phyloP scores from a whole-genome alignment of 2,329 filamentous ascomycete species.

The Exophiala bonariae region DNA sequence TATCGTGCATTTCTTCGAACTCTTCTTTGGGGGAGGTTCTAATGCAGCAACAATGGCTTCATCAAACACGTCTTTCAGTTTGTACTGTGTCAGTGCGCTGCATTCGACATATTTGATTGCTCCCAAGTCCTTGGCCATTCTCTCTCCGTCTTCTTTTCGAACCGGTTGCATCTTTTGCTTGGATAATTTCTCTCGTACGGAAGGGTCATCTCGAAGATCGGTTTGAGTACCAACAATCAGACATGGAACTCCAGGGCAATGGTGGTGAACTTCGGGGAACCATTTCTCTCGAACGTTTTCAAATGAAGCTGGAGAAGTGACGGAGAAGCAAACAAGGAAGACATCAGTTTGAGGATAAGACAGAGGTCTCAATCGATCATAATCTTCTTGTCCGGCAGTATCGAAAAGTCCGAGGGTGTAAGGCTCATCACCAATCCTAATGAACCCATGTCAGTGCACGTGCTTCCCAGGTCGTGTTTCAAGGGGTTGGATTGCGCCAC shows the following conservation, averaged over 20 bases:
- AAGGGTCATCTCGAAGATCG: slow-evolving; percentile 86
- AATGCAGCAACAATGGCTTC: slow-evolving; percentile 97
- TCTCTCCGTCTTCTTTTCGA: slow-evolving; percentile 86
- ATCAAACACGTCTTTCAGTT: slow-evolving; percentile 98
- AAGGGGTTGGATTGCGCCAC: not conserved
- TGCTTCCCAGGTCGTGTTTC: not conserved
- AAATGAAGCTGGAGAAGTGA: slow-evolving; percentile 95
- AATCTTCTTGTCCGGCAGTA: slow-evolving; percentile 99
- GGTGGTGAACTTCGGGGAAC: slow-evolving; percentile 98
- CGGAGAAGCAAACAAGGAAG: slow-evolving; percentile 98
- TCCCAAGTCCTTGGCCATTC: slow-evolving; percentile 95
- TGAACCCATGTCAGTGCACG: slow-evolving; percentile 21
- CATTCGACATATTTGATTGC: slow-evolving; percentile 99
- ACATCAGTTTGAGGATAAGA: slow-evolving; percentile 99
- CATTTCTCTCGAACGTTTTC: slow-evolving; percentile 99
- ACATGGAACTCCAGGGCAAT: slow-evolving; percentile 96
- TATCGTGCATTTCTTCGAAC: slow-evolving; percentile 67
- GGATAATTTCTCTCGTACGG: slow-evolving; percentile 83
- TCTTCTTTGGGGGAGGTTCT: slow-evolving; percentile 83
- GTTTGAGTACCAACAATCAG: slow-evolving; percentile 97
- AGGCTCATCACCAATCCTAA: slow-evolving; percentile 97
- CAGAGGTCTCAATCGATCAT: slow-evolving; percentile 91
- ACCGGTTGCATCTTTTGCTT: slow-evolving; percentile 98
- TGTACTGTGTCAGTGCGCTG: slow-evolving; percentile 96
- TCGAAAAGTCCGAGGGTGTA: slow-evolving; percentile 97